Evolutionary conservation across 208 protist genomes (phyloP), one percentile per base, ranked within the genome.

Genomic region (Leishmania gerbilli): DNA sequence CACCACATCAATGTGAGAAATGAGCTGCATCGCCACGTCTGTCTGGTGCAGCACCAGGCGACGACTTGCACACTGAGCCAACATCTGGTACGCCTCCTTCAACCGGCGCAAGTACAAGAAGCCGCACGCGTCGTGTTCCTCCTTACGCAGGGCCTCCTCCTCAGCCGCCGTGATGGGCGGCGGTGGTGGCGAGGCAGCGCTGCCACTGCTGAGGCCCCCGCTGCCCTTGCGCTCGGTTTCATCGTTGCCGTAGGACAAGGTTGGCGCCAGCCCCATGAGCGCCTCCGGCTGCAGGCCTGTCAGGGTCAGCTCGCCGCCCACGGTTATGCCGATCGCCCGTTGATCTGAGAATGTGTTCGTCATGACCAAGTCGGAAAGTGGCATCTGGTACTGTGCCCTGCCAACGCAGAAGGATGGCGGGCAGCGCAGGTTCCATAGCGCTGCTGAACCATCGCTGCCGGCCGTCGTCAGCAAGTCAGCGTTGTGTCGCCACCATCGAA

Each of bases 331-430:
- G 79, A 96, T 82, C 11, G 89, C 86, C n/a, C 90, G 89, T 82
- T 97, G 88, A 79, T 95, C 89, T 27, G 86, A 71, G 37, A 87
- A 97, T 9, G 87, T 95, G 31, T 80, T 51, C 40, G 94, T 95
- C 37, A 89, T 87, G 37, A 62, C 84, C 47, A 97, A 85, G 74
- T 92, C 87, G 27, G 85, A 68, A 37, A 97, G 60, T 11, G 91
- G 86, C 56, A 81, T 77, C 47, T 79, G 74, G 80, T 92, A 95
- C 81, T 93, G 92, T 40, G 90, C 90, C 34, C 90, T 89, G 11
- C 94, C 94, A 1, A 97, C 94, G 74, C 90, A 92, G 84, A 91
- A 95, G 4, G 94, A 94, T 11, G 94, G 94, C 9, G 91, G 84
- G 74, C 80, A 84, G 47, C 92, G 92, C 27, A 97, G 82, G 65